Evolutionary conservation across 768 basidiomycete genomes (phyloP).

Genomic region (Leccinum variicolor): DNA sequence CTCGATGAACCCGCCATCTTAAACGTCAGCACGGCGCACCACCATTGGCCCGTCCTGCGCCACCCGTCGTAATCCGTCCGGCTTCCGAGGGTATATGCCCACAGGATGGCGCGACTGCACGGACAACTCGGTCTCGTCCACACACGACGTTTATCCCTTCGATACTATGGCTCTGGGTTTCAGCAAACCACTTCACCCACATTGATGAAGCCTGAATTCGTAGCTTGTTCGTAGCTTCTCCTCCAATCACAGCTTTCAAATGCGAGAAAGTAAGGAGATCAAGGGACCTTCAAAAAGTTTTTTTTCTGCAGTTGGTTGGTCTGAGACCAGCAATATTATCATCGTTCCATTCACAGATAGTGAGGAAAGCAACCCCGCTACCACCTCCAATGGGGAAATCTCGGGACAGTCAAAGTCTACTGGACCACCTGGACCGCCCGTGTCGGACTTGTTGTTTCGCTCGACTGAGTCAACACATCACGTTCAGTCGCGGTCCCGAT

Average conservation of each 20-base stretch:
- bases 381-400: constrained; percentile 3
- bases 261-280: background rate
- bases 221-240: background rate
- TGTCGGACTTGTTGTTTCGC: constrained; percentile 7
- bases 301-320: background rate
- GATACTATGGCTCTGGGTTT: background rate
- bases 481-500: constrained; percentile 11
- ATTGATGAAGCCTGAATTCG: background rate
- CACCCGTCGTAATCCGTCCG: constrained; percentile 10
- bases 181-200: background rate
- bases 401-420: constrained; percentile 4
- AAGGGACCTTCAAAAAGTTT: background rate
- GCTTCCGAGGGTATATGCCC: constrained; percentile 4
- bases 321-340: background rate
- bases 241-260: background rate
- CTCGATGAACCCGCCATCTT: constrained; percentile 12
- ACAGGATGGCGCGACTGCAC: constrained; percentile 10
- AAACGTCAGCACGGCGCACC: constrained; percentile 5
- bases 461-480: background rate
- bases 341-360: background rate
- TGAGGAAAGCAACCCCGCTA: constrained; percentile 4
- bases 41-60: constrained; percentile 2
- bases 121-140: background rate
- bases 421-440: background rate
- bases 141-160: background rate